Evolutionary conservation across 208 protist species (phyloP).

Genomic region (Angomonas deanei): DNA sequence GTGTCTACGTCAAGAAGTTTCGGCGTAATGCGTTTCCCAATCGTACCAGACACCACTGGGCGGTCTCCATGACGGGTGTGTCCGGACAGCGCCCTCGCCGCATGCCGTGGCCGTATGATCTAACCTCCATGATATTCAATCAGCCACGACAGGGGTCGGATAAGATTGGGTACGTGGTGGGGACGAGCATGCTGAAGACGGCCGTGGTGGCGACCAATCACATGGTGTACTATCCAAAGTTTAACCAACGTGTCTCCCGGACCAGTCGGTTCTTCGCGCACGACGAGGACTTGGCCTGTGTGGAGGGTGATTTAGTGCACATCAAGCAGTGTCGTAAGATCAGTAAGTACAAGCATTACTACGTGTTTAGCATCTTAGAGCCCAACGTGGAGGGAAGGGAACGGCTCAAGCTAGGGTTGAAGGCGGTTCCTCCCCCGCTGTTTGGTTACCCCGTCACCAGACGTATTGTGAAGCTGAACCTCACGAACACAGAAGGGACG

Average conservation of each 20-base stretch:
- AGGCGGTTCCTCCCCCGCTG: slow-evolving; percentile 80
- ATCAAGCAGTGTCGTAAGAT: slow-evolving; percentile 91
- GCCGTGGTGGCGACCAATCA: slow-evolving; percentile 86
- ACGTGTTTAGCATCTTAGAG: slow-evolving; percentile 91
- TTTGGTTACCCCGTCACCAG: slow-evolving; percentile 88
- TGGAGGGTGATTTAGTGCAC: slow-evolving; percentile 90
- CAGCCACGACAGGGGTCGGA: slow-evolving; percentile 85
- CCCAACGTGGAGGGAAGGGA: slow-evolving; percentile 89
- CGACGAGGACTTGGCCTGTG: slow-evolving; percentile 90
- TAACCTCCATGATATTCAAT: slow-evolving; percentile 91
- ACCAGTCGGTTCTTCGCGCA: slow-evolving; percentile 91
- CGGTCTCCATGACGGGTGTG: slow-evolving; percentile 87
- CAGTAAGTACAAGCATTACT: slow-evolving; percentile 93
- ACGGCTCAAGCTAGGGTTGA: slow-evolving; percentile 85
- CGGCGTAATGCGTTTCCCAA: slow-evolving; percentile 89
- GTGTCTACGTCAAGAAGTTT: slow-evolving; percentile 88
- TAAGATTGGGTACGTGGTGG: slow-evolving; percentile 91
- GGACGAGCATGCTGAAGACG: slow-evolving; percentile 91
- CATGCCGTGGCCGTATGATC: slow-evolving; percentile 91
- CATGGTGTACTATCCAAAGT: slow-evolving; percentile 93
- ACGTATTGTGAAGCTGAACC: slow-evolving; percentile 89
- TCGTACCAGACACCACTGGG: slow-evolving; percentile 86
- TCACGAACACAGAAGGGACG: slow-evolving; percentile 78
- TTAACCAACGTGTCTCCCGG: slow-evolving; percentile 87
- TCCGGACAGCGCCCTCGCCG: slow-evolving; percentile 81